These are phyloP conservation scores for Rubia yunnanensis DNA, from an alignment of 257 asterid genomes.

Conservation along the genomic window DNA sequence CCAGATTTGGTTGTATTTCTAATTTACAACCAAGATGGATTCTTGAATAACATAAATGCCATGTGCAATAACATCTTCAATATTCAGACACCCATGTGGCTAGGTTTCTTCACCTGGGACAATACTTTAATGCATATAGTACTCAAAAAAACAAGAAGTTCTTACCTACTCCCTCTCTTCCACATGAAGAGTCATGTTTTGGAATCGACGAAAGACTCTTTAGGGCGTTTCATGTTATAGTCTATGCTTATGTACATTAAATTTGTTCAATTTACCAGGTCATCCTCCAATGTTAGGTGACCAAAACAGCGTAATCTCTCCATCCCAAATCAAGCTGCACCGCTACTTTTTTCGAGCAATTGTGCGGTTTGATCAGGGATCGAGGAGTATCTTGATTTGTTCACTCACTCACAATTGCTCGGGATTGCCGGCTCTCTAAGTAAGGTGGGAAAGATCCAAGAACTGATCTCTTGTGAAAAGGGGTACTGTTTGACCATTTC, in stretches of 20 bases:
- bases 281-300: neutral
- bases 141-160: neutral
- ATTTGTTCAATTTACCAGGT: neutral
- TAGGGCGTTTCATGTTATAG: neutral
- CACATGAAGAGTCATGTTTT: neutral
- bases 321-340: too few species aligned
- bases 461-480: neutral
- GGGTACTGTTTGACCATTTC: constrained; percentile 1
- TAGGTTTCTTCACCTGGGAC: neutral
- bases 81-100: neutral
- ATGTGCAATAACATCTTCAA: constrained; percentile 5
- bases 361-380: too few species aligned
- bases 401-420: neutral
- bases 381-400: too few species aligned
- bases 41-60: constrained; percentile 1
- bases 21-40: neutral
- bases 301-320: too few species aligned
- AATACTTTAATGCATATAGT: neutral
- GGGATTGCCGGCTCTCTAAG: neutral
- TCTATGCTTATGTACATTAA: neutral
- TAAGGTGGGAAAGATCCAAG: constrained; percentile 1
- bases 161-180: neutral
- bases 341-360: too few species aligned
- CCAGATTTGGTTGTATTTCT: neutral
- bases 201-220: neutral